Evolutionary conservation across 805 yeast species (phyloP).

Genomic region (Lachancea quebecensis): DNA sequence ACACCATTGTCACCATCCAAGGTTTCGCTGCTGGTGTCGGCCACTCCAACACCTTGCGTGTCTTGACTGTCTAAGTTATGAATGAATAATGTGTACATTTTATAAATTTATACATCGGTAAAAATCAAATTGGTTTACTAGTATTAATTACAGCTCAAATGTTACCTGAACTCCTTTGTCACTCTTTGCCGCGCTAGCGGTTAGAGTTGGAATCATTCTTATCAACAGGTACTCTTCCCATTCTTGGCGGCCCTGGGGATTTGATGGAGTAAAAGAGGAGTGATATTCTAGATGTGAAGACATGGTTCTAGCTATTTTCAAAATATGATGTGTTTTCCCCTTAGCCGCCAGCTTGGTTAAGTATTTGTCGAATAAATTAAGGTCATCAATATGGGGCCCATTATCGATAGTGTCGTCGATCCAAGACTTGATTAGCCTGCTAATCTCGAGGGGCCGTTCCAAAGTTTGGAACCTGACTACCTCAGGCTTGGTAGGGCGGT

Average conservation of each 20-base stretch:
- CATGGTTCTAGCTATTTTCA: slow-evolving; percentile 20
- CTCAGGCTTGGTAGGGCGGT: slow-evolving; percentile 19
- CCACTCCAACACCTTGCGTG: slow-evolving; percentile 97
- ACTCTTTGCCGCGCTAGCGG: slow-evolving; percentile 10
- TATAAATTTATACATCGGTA: slow-evolving; percentile 9
- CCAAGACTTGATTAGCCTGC: slow-evolving; percentile 34
- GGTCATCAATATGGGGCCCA: slow-evolving; percentile 39
- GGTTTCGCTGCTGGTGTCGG: slow-evolving; percentile 99
- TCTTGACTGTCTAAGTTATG: slow-evolving; percentile 58
- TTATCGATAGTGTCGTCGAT: slow-evolving; percentile 25
- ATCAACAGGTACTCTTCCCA: slow-evolving; percentile 28
- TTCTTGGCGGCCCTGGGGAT: slow-evolving; percentile 19
- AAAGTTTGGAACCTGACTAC: slow-evolving; percentile 33
- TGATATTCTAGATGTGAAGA: slow-evolving; percentile 18
- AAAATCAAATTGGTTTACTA: not conserved
- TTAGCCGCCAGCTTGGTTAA: slow-evolving; percentile 24
- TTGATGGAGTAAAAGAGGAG: slow-evolving; percentile 3
- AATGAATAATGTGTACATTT: slow-evolving; percentile 5
- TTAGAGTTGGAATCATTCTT: slow-evolving; percentile 22
- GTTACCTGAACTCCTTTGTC: not conserved
- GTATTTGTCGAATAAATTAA: slow-evolving; percentile 32
- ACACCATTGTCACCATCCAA: slow-evolving; percentile 87
- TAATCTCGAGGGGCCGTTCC: slow-evolving; percentile 31
- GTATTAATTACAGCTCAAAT: not conserved
- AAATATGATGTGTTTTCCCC: slow-evolving; percentile 23